Conservation (phyloP, 257 asterid genomes). For the Salvia hispanica region DNA sequence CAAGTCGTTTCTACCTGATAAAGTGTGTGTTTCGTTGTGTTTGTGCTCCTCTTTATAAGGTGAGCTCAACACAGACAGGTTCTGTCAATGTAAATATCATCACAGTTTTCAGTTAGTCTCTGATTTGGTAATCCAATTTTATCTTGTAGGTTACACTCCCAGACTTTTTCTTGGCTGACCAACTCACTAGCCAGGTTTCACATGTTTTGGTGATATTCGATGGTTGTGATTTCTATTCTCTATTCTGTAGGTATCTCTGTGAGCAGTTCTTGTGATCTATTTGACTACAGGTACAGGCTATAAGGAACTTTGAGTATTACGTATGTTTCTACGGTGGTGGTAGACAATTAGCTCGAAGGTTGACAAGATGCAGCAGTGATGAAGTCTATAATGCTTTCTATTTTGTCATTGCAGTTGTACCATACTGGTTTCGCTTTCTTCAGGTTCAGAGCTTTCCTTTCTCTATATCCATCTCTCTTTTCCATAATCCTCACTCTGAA, state of each 20-base stretch:
- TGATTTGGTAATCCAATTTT: slow-evolving; percentile 19
- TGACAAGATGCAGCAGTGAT: slow-evolving; percentile 46
- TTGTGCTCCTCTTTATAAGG: slow-evolving; percentile 84
- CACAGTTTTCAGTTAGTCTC: neutral
- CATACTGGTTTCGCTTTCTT: slow-evolving; percentile 83
- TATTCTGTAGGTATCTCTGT: slow-evolving; percentile 4
- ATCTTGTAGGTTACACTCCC: slow-evolving; percentile 62
- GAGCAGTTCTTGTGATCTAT: slow-evolving; percentile 31
- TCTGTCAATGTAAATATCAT: neutral
- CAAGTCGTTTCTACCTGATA: slow-evolving; percentile 70
- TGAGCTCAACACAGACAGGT: slow-evolving; percentile 26
- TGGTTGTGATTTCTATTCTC: slow-evolving; percentile 7
- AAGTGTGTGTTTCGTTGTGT: slow-evolving; percentile 59
- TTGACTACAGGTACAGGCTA: slow-evolving; percentile 67
- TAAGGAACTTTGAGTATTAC: slow-evolving; percentile 79
- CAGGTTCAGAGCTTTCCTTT: slow-evolving; percentile 50
- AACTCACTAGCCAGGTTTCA: slow-evolving; percentile 77
- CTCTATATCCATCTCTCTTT: slow-evolving; percentile 4
- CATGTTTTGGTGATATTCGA: slow-evolving; percentile 20
- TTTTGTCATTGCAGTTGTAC: slow-evolving; percentile 67
- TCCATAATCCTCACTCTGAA: neutral
- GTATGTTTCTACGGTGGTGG: slow-evolving; percentile 61
- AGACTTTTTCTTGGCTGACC: slow-evolving; percentile 80
- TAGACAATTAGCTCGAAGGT: slow-evolving; percentile 38
- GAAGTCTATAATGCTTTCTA: slow-evolving; percentile 63